phyloP scores from a whole-genome alignment of 352 stramenopile species.

The Globisporangium alternatum region DNA sequence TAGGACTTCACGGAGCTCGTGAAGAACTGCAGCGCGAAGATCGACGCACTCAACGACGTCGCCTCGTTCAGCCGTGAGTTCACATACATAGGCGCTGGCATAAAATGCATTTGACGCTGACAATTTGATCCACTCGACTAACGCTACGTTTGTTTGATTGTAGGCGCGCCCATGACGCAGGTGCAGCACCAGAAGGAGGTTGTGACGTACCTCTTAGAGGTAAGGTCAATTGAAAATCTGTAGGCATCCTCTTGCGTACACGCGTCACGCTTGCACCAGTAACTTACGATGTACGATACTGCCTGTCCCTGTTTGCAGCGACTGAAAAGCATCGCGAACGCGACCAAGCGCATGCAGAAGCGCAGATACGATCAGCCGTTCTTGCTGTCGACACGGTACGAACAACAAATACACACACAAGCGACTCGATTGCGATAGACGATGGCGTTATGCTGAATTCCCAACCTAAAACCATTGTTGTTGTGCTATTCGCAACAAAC shows the following conservation, averaged over 20 bases:
- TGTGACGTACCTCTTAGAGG: slow-evolving; percentile 70
- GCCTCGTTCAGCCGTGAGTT: slow-evolving; percentile 21
- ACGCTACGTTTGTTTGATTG: not conserved
- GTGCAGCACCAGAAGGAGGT: slow-evolving; percentile 68
- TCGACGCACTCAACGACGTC: slow-evolving; percentile 50
- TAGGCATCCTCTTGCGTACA: slow-evolving; percentile 10
- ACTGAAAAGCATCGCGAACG: slow-evolving; percentile 58
- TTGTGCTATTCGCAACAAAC: not conserved
- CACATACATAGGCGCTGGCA: no score
- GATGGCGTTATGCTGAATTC: not conserved
- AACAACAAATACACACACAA: not conserved
- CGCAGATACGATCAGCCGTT: slow-evolving; percentile 63
- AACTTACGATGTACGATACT: not conserved
- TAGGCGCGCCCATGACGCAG: slow-evolving; percentile 22
- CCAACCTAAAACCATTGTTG: not conserved
- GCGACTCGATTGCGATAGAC: not conserved
- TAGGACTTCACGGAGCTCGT: slow-evolving; percentile 75
- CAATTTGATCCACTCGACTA: not conserved
- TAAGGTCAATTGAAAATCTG: not conserved
- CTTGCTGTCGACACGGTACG: slow-evolving; percentile 54
- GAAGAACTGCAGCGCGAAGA: slow-evolving; percentile 57
- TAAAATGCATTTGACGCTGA: no score
- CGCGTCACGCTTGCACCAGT: not conserved
- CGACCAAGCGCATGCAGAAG: slow-evolving; percentile 75
- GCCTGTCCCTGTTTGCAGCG: slow-evolving; percentile 26